Evolutionary conservation across 1,284 basidiomycete species (phyloP), one percentile per base, ranked within the genome.

Genomic region (Apiotrichum brassicae): DNA sequence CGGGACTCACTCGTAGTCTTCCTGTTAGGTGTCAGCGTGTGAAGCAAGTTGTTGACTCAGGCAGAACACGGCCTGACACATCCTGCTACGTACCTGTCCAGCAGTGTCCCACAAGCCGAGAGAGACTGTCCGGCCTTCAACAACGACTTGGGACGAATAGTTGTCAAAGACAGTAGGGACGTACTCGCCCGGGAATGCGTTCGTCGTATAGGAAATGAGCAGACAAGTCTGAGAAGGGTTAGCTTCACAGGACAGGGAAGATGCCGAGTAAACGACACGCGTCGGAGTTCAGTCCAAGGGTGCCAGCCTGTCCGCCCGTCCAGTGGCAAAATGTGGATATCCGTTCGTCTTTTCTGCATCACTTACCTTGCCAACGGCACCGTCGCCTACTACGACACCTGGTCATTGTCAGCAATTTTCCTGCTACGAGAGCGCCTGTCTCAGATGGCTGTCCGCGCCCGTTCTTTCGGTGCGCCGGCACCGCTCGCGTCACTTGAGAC

Each of bases 21-120:
- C 93, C 43, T 44, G 23, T 24, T 8, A 33, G 20, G 6, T 30
- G 35, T 46, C 26, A 46, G 44, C 44, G 12, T 22, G 9, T 13
- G 23, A 23, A 28, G 11, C 41, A 30, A 13, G 13, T 12, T n/a
- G 18, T n/a, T 20, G n/a, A 11, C 25, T 18, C n/a, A n/a, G n/a
- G n/a, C n/a, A n/a, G n/a, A n/a, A n/a, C n/a, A n/a, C n/a, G n/a
- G n/a, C n/a, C n/a, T n/a, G n/a, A n/a, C n/a, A n/a, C n/a, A n/a
- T n/a, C n/a, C n/a, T n/a, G 23, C 24, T 19, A 44, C 43, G 20
- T 18, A 44, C 43, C 76, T 97, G 93, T 63, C 93, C 93, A 43
- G 93, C 93, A n/a, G 93, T 97, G 81, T 97, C 92, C 93, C 92
- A 97, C 51, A 97, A 78, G 49, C 94, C 94, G 51, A 98, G 83